Conservation (phyloP, 192 early-diverging fungal species). For the Chytriomyces sp. region DNA sequence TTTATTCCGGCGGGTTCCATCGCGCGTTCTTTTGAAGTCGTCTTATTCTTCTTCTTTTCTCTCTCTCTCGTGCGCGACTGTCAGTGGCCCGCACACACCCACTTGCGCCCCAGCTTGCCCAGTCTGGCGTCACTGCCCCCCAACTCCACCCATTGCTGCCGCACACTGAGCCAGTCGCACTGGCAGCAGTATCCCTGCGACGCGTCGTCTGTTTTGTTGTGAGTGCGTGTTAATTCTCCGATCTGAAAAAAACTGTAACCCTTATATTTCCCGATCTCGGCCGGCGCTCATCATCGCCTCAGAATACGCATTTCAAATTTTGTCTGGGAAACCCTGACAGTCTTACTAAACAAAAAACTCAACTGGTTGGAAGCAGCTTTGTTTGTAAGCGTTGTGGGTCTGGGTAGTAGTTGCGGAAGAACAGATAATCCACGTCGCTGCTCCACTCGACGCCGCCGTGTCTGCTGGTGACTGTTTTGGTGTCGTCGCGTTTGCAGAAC, state of each 20-base stretch:
- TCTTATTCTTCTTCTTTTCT: not conserved
- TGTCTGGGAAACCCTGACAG: too few relatives aligned
- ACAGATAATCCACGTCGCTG: conserved; percentile 38
- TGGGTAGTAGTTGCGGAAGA: conserved; percentile 43
- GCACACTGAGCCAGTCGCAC: too few relatives aligned
- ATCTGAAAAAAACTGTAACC: too few relatives aligned
- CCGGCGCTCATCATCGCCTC: too few relatives aligned
- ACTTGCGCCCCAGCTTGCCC: too few relatives aligned
- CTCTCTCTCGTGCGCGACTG: not conserved
- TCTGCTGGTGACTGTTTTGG: not conserved
- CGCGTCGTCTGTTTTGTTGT: too few relatives aligned
- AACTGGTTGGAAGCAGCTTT: not conserved
- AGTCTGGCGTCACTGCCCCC: too few relatives aligned
- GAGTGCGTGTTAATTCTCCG: too few relatives aligned
- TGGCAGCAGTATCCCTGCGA: too few relatives aligned
- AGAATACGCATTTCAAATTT: too few relatives aligned
- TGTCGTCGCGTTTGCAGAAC: not conserved
- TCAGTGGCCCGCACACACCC: not conserved
- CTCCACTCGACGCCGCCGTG: conserved; percentile 15
- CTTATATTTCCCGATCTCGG: too few relatives aligned
- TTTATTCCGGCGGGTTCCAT: not conserved
- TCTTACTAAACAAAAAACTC: not conserved
- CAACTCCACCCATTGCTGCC: too few relatives aligned
- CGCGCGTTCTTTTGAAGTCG: not conserved
- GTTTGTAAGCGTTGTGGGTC: conserved; percentile 10